These are phyloP conservation scores for Annulohypoxylon truncatum DNA, from an alignment of 2,329 filamentous ascomycete species.

Conservation along the genomic window DNA sequence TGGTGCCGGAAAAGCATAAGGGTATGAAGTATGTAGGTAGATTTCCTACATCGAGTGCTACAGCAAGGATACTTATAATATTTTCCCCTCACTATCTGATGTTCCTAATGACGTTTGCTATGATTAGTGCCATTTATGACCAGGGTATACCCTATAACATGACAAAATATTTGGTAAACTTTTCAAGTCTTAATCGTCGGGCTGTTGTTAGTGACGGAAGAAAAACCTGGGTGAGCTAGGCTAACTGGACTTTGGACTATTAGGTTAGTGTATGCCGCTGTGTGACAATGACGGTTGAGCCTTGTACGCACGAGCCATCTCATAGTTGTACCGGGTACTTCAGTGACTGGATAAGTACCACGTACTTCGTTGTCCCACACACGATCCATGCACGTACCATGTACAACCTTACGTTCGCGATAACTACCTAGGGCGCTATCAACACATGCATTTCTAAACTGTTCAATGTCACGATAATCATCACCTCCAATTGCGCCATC, in stretches of 20 bases:
- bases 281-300: neutral
- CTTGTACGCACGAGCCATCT: conserved; percentile 2
- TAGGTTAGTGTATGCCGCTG: too few relatives aligned
- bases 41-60: too few relatives aligned
- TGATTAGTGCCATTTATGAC: neutral
- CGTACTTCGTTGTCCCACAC: neutral
- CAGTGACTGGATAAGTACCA: neutral
- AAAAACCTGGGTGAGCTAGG: neutral
- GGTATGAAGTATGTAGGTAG: neutral
- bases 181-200: conserved; percentile 1
- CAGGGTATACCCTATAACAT: neutral
- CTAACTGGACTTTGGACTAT: neutral
- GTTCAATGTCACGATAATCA: neutral
- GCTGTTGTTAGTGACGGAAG: conserved; percentile 7
- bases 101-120: neutral
- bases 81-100: neutral
- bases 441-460: neutral
- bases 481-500: conserved; percentile 9
- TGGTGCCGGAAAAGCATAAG: neutral
- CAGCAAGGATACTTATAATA: neutral
- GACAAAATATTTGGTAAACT: conserved; percentile 9
- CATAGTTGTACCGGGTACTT: neutral
- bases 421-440: neutral
- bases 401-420: conserved; percentile 16
- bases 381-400: neutral